Conservation (phyloP, 2,329 filamentous ascomycete species). For the Zymoseptoria brevis region DNA sequence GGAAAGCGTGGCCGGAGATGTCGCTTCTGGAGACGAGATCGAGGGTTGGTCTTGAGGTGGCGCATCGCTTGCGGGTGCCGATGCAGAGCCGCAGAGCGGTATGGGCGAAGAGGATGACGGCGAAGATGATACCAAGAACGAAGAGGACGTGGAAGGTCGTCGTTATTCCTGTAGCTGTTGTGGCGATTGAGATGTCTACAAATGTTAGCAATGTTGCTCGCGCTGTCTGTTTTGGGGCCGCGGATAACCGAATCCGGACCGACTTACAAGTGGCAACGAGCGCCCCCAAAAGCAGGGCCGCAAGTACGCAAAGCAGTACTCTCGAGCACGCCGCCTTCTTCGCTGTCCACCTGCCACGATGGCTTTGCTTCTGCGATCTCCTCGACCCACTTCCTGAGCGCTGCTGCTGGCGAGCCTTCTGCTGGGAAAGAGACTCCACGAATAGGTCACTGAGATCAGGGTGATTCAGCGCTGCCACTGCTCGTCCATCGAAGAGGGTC, state of each 20-base stretch:
- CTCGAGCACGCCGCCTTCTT: constrained; percentile 8
- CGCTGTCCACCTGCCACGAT: constrained; percentile 5
- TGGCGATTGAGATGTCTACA: constrained; percentile 63
- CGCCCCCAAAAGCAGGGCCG: constrained; percentile 22
- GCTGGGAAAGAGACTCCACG: constrained; percentile 21
- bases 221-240: neutral
- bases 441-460: constrained; percentile 25
- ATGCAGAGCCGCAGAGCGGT: constrained; percentile 66
- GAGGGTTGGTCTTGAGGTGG: constrained; percentile 8
- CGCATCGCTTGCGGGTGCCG: constrained; percentile 11
- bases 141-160: constrained; percentile 73
- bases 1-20: constrained; percentile 3
- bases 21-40: neutral
- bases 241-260: neutral
- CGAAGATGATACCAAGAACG: constrained; percentile 65
- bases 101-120: constrained; percentile 74
- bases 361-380: constrained; percentile 9
- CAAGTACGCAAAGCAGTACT: constrained; percentile 17
- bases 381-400: constrained; percentile 15
- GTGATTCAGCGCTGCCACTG: constrained; percentile 23
- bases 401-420: constrained; percentile 18
- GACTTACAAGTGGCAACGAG: constrained; percentile 28
- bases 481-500: constrained; percentile 21
- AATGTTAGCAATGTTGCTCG: neutral
- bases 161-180: constrained; percentile 55